Conservation (phyloP, 164 flowering plant species). For the Vitis labrusca region DNA sequence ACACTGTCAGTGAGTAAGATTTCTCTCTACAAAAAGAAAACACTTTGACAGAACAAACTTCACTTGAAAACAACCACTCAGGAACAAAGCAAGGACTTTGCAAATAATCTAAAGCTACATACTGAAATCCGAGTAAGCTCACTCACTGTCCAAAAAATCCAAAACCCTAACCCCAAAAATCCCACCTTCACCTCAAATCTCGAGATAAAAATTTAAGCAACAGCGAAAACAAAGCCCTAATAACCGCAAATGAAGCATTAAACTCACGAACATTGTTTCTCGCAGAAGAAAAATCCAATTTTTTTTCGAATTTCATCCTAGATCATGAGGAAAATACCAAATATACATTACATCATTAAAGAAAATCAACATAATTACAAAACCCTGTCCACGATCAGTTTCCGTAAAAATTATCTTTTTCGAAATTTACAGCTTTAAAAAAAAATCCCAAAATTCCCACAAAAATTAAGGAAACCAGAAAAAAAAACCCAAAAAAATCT, state of each 20-base stretch:
- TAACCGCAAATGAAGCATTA: not conserved
- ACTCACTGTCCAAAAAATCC: not conserved
- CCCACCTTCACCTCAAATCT: not conserved
- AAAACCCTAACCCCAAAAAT: slow-evolving; percentile 5
- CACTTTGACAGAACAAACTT: not conserved
- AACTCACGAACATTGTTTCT: not conserved
- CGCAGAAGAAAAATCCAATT: not conserved
- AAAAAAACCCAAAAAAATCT: slow-evolving; percentile 10
- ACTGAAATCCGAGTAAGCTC: not conserved
- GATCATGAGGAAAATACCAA: not conserved
- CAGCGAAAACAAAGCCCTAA: not conserved
- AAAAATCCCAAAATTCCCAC: slow-evolving; percentile 1
- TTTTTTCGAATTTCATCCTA: not conserved
- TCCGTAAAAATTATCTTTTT: slow-evolving; percentile 3
- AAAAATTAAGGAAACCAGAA: slow-evolving; percentile 8
- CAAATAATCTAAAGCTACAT: not conserved
- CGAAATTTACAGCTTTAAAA: slow-evolving; percentile 5
- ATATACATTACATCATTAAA: not conserved
- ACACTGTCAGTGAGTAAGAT: not conserved
- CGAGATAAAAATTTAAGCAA: not conserved
- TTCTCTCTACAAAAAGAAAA: no score
- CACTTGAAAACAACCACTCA: not conserved
- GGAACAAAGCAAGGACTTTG: not conserved
- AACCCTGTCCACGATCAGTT: not conserved
- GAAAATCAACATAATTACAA: not conserved